Conservation (phyloP, 2,329 filamentous ascomycete genomes). For the Cytospora leucostoma region DNA sequence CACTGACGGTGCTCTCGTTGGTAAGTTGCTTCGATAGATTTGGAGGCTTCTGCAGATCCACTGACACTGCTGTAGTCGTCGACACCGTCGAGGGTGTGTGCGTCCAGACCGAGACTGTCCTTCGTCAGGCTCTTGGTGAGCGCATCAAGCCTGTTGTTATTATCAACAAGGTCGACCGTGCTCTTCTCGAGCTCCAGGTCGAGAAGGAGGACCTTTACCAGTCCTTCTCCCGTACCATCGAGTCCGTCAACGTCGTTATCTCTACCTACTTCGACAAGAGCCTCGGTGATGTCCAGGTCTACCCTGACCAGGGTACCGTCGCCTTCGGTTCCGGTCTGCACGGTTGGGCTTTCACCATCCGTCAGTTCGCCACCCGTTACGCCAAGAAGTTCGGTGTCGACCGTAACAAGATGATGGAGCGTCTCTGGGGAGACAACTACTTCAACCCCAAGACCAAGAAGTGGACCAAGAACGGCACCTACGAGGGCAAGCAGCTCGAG, state of each 20-base stretch:
- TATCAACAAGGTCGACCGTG: conserved; percentile 99
- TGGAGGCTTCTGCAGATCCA: not conserved
- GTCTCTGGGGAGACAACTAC: conserved; percentile 99
- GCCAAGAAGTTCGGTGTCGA: conserved; percentile 99
- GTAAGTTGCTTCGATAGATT: conserved; percentile 3
- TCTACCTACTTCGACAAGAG: conserved; percentile 97
- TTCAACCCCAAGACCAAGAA: conserved; percentile 99
- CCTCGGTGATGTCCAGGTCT: conserved; percentile 97
- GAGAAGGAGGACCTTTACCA: conserved; percentile 99
- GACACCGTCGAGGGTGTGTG: conserved; percentile 99
- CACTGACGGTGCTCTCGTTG: conserved; percentile 96
- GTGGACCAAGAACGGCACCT: conserved; percentile 86
- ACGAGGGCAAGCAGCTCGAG: conserved; percentile 88
- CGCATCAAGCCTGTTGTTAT: conserved; percentile 99
- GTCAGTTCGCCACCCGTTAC: conserved; percentile 94
- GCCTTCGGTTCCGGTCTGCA: conserved; percentile 99
- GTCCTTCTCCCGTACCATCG: conserved; percentile 98
- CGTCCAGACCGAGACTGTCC: conserved; percentile 99
- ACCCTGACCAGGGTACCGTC: conserved; percentile 95
- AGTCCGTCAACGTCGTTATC: conserved; percentile 99
- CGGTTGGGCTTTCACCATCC: conserved; percentile 99
- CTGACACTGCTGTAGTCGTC: conserved; percentile 62
- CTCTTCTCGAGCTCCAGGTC: conserved; percentile 97
- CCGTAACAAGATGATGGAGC: conserved; percentile 99
- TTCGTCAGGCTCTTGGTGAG: conserved; percentile 98